Evolutionary conservation across 352 stramenopile species (phyloP), one percentile per base, ranked within the genome.

Genomic region (Phytophthora hibernalis): DNA sequence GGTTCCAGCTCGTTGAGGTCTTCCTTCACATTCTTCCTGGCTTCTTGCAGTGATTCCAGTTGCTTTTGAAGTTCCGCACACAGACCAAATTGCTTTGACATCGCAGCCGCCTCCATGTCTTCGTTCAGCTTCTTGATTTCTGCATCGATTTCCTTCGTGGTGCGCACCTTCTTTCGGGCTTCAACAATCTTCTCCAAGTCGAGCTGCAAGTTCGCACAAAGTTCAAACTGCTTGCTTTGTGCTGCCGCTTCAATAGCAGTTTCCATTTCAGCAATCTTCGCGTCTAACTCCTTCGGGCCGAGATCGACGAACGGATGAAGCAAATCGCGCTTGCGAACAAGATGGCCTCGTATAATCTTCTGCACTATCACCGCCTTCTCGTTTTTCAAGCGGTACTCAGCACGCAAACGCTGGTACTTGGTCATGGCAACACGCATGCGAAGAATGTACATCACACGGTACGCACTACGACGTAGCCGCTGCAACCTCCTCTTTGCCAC

Each of bases 1-100:
- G 89, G 75, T 40, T 96, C 87, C 26, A 97, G 62, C n/a, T 97
- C 89, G 21, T 93, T 92, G 47, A 96, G 38, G 30, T 95, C 87
- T 72, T 97, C 87, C 57, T 93, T 90, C 37, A 97, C 73, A 18
- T 91, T 71, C 42, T 83, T 86, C 2, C 87, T 74, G 47, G 85
- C 76, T 55, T 93, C 85, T 50, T 95, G 78, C 15, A 97, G 69
- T 40, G 82, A 83, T 59, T 94, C 87, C 4, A 96, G 59, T 42
- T 93, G 73, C 47, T 91, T 93, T 40, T 97, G 87, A 12, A 97
- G 50, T 15, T 92, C 82, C 13, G 85, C 89, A 67, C 89, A 96
- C 11, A 74, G 70, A 0, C 81, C 86, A 74, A 95, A 96, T 63
- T 96, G 82, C 49, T 97, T 97, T 45, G 75, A 82, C 50, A 74